phyloP scores from a whole-genome alignment of 768 basidiomycete species.

The Leccinum ochraceum region DNA sequence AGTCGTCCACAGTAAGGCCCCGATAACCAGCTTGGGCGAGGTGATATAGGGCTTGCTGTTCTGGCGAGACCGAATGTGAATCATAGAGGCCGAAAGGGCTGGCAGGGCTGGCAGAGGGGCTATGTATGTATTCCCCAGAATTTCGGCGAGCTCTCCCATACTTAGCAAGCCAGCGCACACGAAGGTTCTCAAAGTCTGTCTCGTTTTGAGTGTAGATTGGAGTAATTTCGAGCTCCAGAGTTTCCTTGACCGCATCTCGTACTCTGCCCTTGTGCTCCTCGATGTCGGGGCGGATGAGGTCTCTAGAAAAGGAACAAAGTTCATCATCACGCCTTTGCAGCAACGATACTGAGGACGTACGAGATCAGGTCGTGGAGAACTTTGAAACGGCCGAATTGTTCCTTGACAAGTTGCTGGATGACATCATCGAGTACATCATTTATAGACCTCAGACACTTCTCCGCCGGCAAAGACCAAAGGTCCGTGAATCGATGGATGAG shows the following conservation, averaged over 20 bases:
- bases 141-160: constrained; percentile 22
- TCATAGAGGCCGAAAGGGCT: too few species aligned
- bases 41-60: constrained; percentile 19
- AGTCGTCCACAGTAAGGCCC: constrained; percentile 22
- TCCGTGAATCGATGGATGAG: constrained; percentile 38
- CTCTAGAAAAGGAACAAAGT: constrained; percentile 22
- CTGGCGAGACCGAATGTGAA: not conserved
- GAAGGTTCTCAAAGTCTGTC: constrained; percentile 22
- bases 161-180: constrained; percentile 26
- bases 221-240: constrained; percentile 39
- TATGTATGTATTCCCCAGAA: not conserved
- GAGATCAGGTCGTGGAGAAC: constrained; percentile 35
- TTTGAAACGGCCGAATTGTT: constrained; percentile 44
- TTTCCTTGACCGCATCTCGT: constrained; percentile 30
- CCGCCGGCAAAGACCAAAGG: constrained; percentile 39
- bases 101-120: too few species aligned
- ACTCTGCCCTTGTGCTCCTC: constrained; percentile 29
- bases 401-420: constrained; percentile 29
- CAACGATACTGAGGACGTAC: constrained; percentile 27
- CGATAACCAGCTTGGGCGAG: constrained; percentile 35
- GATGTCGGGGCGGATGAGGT: constrained; percentile 29
- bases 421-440: constrained; percentile 33
- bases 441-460: constrained; percentile 36
- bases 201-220: constrained; percentile 42
- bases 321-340: not conserved